Evolutionary conservation across 139 green algal species (phyloP).

Genomic region (Parachlorella kessleri): DNA sequence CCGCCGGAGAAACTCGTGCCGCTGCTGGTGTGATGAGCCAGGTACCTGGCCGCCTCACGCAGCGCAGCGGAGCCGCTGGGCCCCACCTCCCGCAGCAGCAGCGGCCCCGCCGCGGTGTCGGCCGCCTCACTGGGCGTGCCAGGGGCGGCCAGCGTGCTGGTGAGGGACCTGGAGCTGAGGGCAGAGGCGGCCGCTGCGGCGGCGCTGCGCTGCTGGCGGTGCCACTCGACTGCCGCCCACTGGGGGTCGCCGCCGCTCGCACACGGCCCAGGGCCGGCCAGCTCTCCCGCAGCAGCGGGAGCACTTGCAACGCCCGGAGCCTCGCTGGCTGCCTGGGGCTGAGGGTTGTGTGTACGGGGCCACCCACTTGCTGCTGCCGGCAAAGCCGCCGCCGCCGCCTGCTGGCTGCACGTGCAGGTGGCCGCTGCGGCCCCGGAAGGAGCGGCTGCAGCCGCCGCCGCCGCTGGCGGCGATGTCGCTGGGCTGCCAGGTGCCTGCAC

Average conservation of each 20-base stretch:
- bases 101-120: neutral
- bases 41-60: too few species aligned
- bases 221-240: conserved; percentile 4
- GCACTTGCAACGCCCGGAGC: too few species aligned
- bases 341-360: neutral
- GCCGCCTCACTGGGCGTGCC: neutral
- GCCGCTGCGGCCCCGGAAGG: neutral
- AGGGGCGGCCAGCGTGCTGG: neutral
- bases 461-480: neutral
- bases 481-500: neutral
- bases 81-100: neutral
- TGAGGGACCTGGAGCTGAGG: neutral
- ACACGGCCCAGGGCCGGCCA: too few species aligned
- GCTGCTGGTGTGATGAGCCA: too few species aligned
- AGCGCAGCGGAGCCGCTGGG: too few species aligned
- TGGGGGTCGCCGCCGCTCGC: neutral
- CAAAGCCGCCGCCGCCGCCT: neutral
- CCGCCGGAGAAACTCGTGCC: neutral
- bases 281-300: too few species aligned
- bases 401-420: too few species aligned
- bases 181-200: neutral
- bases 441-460: neutral
- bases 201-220: neutral
- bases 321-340: neutral
- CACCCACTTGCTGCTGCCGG: conserved; percentile 8